Evolutionary conservation across 768 basidiomycete species (phyloP), one percentile per base, ranked within the genome.

Genomic region (Trametes meyenii): DNA sequence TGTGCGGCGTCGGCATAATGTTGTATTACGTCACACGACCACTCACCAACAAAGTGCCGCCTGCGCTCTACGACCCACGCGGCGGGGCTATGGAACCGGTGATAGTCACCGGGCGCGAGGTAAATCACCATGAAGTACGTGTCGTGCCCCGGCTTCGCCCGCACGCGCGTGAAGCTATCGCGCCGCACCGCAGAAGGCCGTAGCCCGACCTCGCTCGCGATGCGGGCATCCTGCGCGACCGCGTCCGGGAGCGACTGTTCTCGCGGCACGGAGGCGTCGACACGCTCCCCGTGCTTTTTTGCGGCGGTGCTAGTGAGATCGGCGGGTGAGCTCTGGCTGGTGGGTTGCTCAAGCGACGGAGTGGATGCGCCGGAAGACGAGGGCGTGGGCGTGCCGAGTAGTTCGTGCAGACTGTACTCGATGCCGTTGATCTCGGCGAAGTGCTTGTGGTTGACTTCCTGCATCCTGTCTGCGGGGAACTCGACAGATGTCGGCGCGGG

Each of bases 401-500:
- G 89, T 67, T 94, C 85, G 52, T 89, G 87, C n/a, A 99, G 84
- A 44, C 87, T 93, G 77, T 99, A 98, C 69, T 92, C 88, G 69
- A 99, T 97, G 46, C 96, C 95, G 70, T 99, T 99, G 67, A 99
- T 92, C 70, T 93, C 89, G 3, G 96, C 97, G 69, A 99, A 99
- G 64, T 96, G 89, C 63, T 80, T 83, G 76, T 98, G 92, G 70
- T 92, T 84, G 39, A 96, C 90, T 19, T 84, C 76, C 29, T 81
- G 80, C 76, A 83, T 80, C 60, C 85, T 82, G 29, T 78, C 74
- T 33, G 74, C 77, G 35, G 77, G 76, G 63, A 77, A 79, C 2
- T 80, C 73, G 50, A 81, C 67, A 24, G 79, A 63, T 19, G 75
- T 74, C 19, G 79, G 75, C 1, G 79, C 71, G 4, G 76, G 73